Evolutionary conservation across 2,329 filamentous ascomycete species (phyloP).

Genomic region (Botrytis fabae): DNA sequence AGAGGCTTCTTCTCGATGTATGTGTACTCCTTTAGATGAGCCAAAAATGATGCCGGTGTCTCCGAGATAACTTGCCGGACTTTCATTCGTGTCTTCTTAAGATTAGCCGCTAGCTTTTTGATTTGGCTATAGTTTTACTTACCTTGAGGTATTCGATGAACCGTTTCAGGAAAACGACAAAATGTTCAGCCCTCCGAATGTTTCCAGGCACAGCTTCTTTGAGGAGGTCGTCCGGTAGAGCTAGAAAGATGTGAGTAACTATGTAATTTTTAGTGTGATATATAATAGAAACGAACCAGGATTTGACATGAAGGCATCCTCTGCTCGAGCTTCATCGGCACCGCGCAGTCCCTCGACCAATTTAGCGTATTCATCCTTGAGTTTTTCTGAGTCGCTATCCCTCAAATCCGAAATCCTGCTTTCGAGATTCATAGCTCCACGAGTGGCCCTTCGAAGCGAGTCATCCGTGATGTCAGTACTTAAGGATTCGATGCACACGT

Average conservation of each 20-base stretch:
- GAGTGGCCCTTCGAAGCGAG: slow-evolving; percentile 83
- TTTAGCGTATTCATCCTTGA: slow-evolving; percentile 94
- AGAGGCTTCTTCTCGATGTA: slow-evolving; percentile 97
- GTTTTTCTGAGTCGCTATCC: slow-evolving; percentile 87
- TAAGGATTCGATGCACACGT: slow-evolving; percentile 95
- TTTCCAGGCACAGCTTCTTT: slow-evolving; percentile 97
- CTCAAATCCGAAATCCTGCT: slow-evolving; percentile 92
- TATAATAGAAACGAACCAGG: slow-evolving; percentile 49
- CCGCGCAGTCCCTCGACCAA: slow-evolving; percentile 88
- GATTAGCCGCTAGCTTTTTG: slow-evolving; percentile 24
- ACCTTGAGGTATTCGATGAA: slow-evolving; percentile 96
- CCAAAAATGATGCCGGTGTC: slow-evolving; percentile 89
- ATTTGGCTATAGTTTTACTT: slow-evolving; percentile 16
- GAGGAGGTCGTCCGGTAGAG: slow-evolving; percentile 86
- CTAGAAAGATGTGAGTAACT: slow-evolving; percentile 44
- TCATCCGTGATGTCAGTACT: slow-evolving; percentile 98
- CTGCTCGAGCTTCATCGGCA: slow-evolving; percentile 83
- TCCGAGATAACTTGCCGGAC: slow-evolving; percentile 96
- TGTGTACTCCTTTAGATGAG: slow-evolving; percentile 90
- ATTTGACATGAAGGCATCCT: slow-evolving; percentile 97
- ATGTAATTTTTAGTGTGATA: background rate
- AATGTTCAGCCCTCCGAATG: slow-evolving; percentile 93
- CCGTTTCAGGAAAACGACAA: slow-evolving; percentile 88
- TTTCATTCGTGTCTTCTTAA: slow-evolving; percentile 85
- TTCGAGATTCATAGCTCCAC: slow-evolving; percentile 88